These are phyloP conservation scores for Sphagnum contortum DNA, from an alignment of 225 moss, liverwort and hornwort genomes.

Conservation along the genomic window DNA sequence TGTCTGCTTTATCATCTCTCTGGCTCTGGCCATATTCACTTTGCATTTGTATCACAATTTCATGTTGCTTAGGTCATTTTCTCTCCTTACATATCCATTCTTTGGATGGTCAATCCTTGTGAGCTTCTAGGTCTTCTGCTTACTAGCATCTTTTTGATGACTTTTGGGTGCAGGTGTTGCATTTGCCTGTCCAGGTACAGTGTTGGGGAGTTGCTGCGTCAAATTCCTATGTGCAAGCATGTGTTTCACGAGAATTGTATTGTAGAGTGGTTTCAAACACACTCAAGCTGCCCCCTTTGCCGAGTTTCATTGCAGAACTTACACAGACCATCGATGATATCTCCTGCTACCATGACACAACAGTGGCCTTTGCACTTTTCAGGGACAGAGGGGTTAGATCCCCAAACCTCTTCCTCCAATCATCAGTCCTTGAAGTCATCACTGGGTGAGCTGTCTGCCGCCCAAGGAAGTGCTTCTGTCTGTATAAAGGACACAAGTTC, in stretches of 20 bases:
- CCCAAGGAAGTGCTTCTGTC: no score
- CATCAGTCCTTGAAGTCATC: background rate
- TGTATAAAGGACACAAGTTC: no score
- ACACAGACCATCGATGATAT: background rate
- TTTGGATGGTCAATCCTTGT: no score
- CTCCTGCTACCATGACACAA: no score
- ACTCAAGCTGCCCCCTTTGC: conserved; percentile 8
- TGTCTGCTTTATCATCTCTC: no score
- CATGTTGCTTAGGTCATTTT: no score
- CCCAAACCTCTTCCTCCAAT: background rate
- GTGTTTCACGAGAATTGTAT: conserved; percentile 5
- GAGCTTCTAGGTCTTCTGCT: no score
- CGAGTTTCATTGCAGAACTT: conserved; percentile 1
- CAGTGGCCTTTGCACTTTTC: no score
- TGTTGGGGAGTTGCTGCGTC: conserved; percentile 1
- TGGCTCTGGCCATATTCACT: no score
- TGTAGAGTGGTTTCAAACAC: conserved; percentile 2
- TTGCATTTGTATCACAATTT: no score
- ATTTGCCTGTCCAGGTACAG: conserved; percentile 4
- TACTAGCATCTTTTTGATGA: background rate
- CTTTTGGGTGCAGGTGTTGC: conserved; percentile 2
- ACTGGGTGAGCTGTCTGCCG: no score
- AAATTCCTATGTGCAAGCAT: conserved; percentile 4
- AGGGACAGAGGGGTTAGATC: background rate
- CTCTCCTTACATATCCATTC: no score